These are phyloP conservation scores for Gossypium gossypioides DNA, from an alignment of 441 rosid species.

Conservation along the genomic window DNA sequence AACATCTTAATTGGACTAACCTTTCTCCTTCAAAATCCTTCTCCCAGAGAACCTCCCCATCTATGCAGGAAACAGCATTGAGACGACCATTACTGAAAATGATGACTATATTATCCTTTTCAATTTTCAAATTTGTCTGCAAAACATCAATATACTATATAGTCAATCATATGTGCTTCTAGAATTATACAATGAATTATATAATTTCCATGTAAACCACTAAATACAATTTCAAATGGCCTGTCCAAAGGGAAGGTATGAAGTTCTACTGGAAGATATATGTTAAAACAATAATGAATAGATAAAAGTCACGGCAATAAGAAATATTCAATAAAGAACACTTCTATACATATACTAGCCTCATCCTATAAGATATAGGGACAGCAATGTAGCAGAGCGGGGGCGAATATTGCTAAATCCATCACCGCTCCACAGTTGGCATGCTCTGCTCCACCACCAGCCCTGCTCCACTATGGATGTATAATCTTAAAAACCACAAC, in stretches of 20 bases:
- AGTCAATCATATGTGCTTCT: conserved; percentile 10
- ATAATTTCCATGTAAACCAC: not conserved
- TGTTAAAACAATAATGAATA: not conserved
- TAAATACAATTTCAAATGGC: too few species aligned
- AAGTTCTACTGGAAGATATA: too few species aligned
- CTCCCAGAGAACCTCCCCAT: conserved; percentile 85
- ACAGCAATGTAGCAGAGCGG: not conserved
- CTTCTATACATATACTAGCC: not conserved
- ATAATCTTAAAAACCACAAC: too few species aligned
- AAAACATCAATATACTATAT: conserved; percentile 6
- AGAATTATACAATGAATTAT: not conserved
- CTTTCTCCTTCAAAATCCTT: conserved; percentile 71
- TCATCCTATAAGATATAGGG: not conserved
- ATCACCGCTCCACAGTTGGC: too few species aligned
- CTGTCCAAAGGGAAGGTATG: too few species aligned
- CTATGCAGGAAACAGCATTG: conserved; percentile 74
- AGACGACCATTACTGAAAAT: conserved; percentile 67
- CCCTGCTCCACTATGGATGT: too few species aligned
- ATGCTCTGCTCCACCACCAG: too few species aligned
- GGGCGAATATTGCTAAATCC: too few species aligned
- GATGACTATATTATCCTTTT: conserved; percentile 53
- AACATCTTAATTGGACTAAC: conserved; percentile 30
- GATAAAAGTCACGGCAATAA: not conserved
- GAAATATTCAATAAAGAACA: not conserved
- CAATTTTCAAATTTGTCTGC: conserved; percentile 61